Evolutionary conservation across 805 yeast genomes (phyloP), one percentile per base, ranked within the genome.

Genomic region (Kregervanrija fluxuum): DNA sequence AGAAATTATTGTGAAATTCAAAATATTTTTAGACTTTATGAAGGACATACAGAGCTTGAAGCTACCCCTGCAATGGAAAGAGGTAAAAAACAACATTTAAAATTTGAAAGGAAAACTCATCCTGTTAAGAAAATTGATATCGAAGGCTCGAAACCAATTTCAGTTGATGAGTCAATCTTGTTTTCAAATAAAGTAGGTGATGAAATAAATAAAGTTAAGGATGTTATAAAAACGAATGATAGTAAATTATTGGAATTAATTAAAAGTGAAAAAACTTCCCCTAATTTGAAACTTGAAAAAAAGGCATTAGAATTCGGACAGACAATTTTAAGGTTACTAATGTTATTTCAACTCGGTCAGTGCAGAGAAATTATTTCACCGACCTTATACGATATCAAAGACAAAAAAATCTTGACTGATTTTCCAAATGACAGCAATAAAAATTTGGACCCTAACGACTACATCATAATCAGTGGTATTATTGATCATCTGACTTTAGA

Each of bases 1-100:
- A 67, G 73, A 31, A 61, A 70, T 14, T 83, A 87, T 86, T 83
- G 91, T 64, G 90, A 83, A 59, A 61, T 83, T 41, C 63, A 77
- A 33, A 68, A 65, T 14, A 67, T 71, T 43, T 83, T 77, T 55
- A 69, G 70, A 28, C 55, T 77, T 0, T 82, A 74, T 52, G 65
- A 70, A 15, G 62, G 70, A 4, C 38, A 30, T 4, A 3, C 36
- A 6, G 41, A 35, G n/a, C 37, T 32, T 16, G 45, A 43, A 11
- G 14, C 34, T 6, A 45, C 40, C 13, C 31, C 12, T 14, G 30
- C 41, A 10, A 45, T 53, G 50, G 11, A 34, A 5, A 40, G 48
- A 30, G 54, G 50, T 28, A 34, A 16, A 17, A 9, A 35, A 11
- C 46, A 42, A 37, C 50, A 45, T 35, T 35, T 12, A 5, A 31